phyloP scores from a whole-genome alignment of 2,329 filamentous ascomycete genomes.

The Chaetomiaceae sp. region DNA sequence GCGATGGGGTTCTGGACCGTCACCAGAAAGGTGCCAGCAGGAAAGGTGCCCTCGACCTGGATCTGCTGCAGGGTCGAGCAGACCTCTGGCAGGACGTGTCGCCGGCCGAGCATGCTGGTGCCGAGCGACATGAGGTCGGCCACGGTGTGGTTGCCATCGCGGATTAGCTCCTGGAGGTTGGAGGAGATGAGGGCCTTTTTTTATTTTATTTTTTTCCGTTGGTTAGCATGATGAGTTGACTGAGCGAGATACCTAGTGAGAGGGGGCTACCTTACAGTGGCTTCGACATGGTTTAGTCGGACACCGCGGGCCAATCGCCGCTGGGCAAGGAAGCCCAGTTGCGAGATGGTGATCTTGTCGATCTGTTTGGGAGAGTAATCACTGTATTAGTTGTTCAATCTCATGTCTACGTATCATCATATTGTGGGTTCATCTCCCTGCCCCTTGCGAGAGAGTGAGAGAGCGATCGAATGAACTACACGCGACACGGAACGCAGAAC shows the following conservation, averaged over 20 bases:
- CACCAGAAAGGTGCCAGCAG: slow-evolving; percentile 84
- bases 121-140: slow-evolving; percentile 91
- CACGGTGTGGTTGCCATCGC: slow-evolving; percentile 89
- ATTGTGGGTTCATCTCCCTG: too few species aligned
- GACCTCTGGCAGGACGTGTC: slow-evolving; percentile 84
- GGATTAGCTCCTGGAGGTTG: slow-evolving; percentile 92
- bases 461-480: background rate
- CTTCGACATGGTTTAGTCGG: slow-evolving; percentile 85
- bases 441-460: background rate
- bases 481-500: background rate
- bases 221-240: background rate
- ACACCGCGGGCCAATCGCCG: slow-evolving; percentile 81
- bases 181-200: slow-evolving; percentile 72
- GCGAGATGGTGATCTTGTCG: slow-evolving; percentile 92
- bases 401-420: too few species aligned
- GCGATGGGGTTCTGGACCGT: slow-evolving; percentile 89
- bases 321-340: slow-evolving; percentile 83
- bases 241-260: background rate
- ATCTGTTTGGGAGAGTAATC: slow-evolving; percentile 51
- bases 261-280: slow-evolving; percentile 67
- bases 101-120: slow-evolving; percentile 85
- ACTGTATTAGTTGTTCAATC: background rate
- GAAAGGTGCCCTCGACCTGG: slow-evolving; percentile 92
- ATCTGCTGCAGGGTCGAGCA: slow-evolving; percentile 74
- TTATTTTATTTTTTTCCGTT: slow-evolving; percentile 13